A percentile compares a stretch with the other conserved stretches of the same genome.
Evolutionary conservation across 2,329 filamentous ascomycete species (phyloP).

Genomic region (Beauveria bassiana): DNA sequence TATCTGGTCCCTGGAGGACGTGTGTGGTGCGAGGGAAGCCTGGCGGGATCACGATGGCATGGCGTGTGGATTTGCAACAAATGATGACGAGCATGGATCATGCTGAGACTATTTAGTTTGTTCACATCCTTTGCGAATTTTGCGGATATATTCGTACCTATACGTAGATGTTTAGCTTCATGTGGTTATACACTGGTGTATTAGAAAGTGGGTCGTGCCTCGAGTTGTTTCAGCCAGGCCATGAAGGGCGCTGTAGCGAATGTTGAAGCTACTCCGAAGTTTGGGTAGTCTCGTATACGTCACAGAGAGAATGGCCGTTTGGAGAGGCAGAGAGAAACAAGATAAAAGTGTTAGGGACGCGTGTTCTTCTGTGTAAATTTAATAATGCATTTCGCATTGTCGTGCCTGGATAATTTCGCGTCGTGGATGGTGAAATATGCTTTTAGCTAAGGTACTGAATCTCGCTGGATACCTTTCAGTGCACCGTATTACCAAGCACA

Average conservation of each 20-base stretch:
- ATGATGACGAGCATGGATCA: too few species aligned
- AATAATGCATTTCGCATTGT: not conserved
- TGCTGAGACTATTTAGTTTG: too few species aligned
- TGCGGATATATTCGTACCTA: too few species aligned
- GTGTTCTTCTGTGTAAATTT: not conserved
- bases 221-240: constrained; percentile 15
- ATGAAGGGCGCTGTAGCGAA: constrained; percentile 11
- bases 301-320: not conserved
- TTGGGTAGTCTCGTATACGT: not conserved
- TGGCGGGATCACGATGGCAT: not conserved
- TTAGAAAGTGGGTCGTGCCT: constrained; percentile 11
- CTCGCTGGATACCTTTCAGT: too few species aligned
- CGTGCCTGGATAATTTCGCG: not conserved
- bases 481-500: too few species aligned
- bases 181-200: not conserved
- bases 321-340: not conserved
- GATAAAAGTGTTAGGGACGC: not conserved
- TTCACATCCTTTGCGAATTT: not conserved
- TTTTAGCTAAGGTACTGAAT: too few species aligned
- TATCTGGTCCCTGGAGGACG: not conserved
- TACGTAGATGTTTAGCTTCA: not conserved
- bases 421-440: too few species aligned
- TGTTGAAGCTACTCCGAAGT: not conserved
- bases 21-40: not conserved
- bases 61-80: not conserved